phyloP scores from a whole-genome alignment of 2,329 filamentous ascomycete genomes.

The Aspergillus jensenii region DNA sequence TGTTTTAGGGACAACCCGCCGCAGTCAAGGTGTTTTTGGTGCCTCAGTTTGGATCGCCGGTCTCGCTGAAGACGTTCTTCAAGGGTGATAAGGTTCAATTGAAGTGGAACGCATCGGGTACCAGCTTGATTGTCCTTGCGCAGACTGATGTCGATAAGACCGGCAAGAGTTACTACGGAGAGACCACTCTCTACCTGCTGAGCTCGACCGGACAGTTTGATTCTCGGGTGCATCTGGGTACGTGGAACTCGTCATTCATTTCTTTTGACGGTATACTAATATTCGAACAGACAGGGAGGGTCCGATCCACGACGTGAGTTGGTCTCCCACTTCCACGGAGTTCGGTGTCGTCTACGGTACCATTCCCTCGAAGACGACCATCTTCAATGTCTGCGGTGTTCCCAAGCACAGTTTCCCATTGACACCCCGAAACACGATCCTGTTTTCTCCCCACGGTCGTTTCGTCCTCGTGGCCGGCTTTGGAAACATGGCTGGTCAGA shows the following conservation, averaged over 20 bases:
- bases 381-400: constrained; percentile 88
- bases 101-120: constrained; percentile 95
- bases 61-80: constrained; percentile 98
- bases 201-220: constrained; percentile 91
- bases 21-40: constrained; percentile 93
- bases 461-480: constrained; percentile 95
- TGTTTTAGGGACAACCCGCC: constrained; percentile 77
- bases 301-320: constrained; percentile 96
- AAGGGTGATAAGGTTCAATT: constrained; percentile 98
- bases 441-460: constrained; percentile 88
- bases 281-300: constrained; percentile 77
- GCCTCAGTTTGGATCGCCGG: constrained; percentile 75
- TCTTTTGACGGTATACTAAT: constrained; percentile 13
- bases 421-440: constrained; percentile 87
- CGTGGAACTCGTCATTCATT: constrained; percentile 15
- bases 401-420: constrained; percentile 83
- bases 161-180: constrained; percentile 98
- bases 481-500: constrained; percentile 94
- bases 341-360: constrained; percentile 97
- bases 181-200: constrained; percentile 94
- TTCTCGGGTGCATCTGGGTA: constrained; percentile 76
- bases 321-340: constrained; percentile 96
- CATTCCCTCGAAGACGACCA: constrained; percentile 98
- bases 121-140: constrained; percentile 87
- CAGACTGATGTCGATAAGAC: constrained; percentile 98